phyloP scores from a whole-genome alignment of 2,329 filamentous ascomycete genomes.

The Verticillium albo-atrum region DNA sequence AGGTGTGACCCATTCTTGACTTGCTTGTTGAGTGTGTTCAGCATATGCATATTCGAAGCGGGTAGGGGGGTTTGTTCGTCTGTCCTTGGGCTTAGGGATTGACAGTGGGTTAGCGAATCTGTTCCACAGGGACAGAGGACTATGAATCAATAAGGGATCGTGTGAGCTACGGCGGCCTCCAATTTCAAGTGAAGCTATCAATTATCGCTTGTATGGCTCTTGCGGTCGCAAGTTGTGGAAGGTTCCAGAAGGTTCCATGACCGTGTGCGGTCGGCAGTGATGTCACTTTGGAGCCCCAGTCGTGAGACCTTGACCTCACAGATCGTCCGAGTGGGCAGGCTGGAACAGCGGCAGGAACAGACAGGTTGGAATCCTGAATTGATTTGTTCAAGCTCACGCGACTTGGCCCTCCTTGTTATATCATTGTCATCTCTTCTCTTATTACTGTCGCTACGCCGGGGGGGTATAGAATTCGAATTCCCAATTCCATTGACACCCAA shows the following conservation, averaged over 20 bases:
- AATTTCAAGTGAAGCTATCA: no score
- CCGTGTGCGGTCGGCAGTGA: neutral
- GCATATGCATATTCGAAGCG: neutral
- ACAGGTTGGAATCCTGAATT: neutral
- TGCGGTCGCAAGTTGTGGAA: slow-evolving; percentile 14
- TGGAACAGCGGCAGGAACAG: neutral
- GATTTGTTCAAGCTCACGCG: neutral
- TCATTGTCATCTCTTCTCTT: neutral
- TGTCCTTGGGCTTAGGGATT: neutral
- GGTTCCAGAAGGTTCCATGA: slow-evolving; percentile 26
- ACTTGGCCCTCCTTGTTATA: neutral
- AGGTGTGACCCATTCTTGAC: neutral
- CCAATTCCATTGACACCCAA: neutral
- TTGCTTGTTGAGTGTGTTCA: neutral
- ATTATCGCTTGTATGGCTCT: no score
- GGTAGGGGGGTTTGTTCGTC: no score
- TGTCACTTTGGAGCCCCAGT: neutral
- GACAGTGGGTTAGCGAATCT: neutral
- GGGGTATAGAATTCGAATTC: no score
- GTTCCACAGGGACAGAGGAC: neutral
- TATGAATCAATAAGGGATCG: neutral
- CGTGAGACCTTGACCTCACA: neutral
- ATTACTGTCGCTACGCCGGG: no score
- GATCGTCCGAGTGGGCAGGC: neutral
- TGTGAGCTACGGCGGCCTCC: neutral